A percentile compares a stretch with the other conserved stretches of the same genome.
phyloP scores from a whole-genome alignment of 129 eudicot species.

The Cynara cardunculus region DNA sequence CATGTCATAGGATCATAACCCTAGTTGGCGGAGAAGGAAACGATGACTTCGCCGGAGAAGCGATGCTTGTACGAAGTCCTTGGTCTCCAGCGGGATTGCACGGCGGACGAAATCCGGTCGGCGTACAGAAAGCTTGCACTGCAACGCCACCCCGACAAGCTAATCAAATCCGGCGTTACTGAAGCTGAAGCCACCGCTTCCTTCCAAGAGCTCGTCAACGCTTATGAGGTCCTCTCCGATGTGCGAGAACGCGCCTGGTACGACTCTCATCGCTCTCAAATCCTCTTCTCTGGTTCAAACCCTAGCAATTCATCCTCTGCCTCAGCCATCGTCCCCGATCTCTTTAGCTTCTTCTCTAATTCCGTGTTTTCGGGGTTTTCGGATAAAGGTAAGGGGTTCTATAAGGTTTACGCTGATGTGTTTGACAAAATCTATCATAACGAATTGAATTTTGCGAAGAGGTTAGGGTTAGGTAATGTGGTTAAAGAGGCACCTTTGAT shows the following conservation, averaged over 20 bases:
- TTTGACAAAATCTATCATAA: constrained; percentile 63
- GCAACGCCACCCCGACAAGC: constrained; percentile 98
- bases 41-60: constrained; percentile 67
- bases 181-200: constrained; percentile 85
- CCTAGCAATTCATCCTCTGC: constrained; percentile 17
- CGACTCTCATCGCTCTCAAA: constrained; percentile 93
- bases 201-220: constrained; percentile 89
- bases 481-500: constrained; percentile 87
- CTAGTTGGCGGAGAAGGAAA: constrained; percentile 1
- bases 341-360: constrained; percentile 65
- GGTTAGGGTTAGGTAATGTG: constrained; percentile 48
- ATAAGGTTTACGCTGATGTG: constrained; percentile 73
- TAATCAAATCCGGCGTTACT: constrained; percentile 69
- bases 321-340: constrained; percentile 49
- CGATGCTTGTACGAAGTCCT: constrained; percentile 95
- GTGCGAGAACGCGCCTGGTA: constrained; percentile 90
- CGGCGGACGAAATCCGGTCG: constrained; percentile 84
- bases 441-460: constrained; percentile 64
- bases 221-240: constrained; percentile 93
- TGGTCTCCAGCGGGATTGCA: constrained; percentile 55
- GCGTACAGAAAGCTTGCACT: constrained; percentile 89
- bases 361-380: constrained; percentile 65
- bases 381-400: constrained; percentile 73
- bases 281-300: constrained; percentile 54
- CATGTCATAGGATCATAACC: constrained; percentile 14